Evolutionary conservation across 2,329 filamentous ascomycete genomes (phyloP).

Genomic region (Raffaelea deltoideospora): DNA sequence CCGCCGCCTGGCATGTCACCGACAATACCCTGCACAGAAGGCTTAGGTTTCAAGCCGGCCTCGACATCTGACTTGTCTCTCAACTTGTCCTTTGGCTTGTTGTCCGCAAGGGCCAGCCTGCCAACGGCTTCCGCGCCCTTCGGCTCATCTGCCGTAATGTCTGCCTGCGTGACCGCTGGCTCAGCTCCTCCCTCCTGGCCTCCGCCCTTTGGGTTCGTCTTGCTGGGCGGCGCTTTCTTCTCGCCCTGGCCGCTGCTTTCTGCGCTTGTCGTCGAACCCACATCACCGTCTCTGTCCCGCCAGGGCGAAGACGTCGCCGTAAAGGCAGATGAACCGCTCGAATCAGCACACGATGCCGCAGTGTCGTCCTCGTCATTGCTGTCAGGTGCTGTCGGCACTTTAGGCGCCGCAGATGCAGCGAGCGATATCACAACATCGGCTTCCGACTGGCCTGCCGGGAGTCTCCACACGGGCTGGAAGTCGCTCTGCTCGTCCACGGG

Average conservation of each 20-base stretch:
- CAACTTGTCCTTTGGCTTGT: too few species aligned
- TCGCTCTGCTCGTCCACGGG: constrained; percentile 1
- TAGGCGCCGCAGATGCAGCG: not conserved
- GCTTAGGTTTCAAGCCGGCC: too few species aligned
- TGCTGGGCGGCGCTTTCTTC: not conserved
- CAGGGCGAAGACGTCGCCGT: not conserved
- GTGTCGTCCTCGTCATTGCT: not conserved
- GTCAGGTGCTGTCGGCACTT: too few species aligned
- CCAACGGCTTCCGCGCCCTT: too few species aligned
- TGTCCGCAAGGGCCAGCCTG: too few species aligned
- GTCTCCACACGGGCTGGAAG: constrained; percentile 8
- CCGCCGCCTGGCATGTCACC: not conserved
- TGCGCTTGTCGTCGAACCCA: constrained; percentile 2
- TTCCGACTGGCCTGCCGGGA: constrained; percentile 6
- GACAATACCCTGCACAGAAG: too few species aligned
- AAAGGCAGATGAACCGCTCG: too few species aligned
- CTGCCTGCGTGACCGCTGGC: too few species aligned
- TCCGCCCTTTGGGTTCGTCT: not conserved
- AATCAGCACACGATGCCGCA: too few species aligned
- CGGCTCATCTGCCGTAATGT: too few species aligned
- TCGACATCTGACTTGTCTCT: too few species aligned
- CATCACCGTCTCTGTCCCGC: not conserved
- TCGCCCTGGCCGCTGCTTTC: not conserved
- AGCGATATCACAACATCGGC: constrained; percentile 6
- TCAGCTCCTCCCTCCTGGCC: too few species aligned